phyloP scores from a whole-genome alignment of 148 eudicot genomes.

The Nepenthes gracilis region DNA sequence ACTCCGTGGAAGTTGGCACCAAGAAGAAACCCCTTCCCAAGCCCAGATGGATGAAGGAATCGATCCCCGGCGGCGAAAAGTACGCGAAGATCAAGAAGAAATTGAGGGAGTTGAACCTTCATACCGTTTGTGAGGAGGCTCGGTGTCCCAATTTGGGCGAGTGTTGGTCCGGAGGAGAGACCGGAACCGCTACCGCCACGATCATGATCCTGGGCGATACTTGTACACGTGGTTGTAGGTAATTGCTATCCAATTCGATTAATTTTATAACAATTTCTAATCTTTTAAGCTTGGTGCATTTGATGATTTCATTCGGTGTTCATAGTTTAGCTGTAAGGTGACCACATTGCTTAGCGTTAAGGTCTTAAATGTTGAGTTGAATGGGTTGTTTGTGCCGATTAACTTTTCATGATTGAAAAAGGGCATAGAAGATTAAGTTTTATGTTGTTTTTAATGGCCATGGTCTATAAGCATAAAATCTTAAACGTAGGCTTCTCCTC shows the following conservation, averaged over 20 bases:
- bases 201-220: slow-evolving; percentile 97
- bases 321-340: no score
- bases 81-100: slow-evolving; percentile 84
- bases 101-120: slow-evolving; percentile 70
- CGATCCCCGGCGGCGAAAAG: slow-evolving; percentile 81
- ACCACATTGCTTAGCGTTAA: no score
- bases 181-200: slow-evolving; percentile 91
- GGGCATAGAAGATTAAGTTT: no score
- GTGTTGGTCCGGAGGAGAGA: slow-evolving; percentile 99
- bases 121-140: slow-evolving; percentile 96
- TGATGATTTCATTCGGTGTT: background rate
- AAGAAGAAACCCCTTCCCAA: slow-evolving; percentile 89
- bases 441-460: no score
- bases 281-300: background rate
- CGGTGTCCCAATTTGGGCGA: slow-evolving; percentile 90
- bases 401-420: no score
- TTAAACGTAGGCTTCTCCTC: no score
- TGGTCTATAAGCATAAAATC: no score
- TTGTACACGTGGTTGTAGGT: slow-evolving; percentile 98
- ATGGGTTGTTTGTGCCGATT: no score
- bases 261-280: background rate
- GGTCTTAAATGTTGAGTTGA: no score
- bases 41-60: slow-evolving; percentile 92
- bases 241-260: background rate
- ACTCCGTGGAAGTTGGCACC: slow-evolving; percentile 89